phyloP scores from a whole-genome alignment of 805 yeast genomes.

The Lachancea mirantina region DNA sequence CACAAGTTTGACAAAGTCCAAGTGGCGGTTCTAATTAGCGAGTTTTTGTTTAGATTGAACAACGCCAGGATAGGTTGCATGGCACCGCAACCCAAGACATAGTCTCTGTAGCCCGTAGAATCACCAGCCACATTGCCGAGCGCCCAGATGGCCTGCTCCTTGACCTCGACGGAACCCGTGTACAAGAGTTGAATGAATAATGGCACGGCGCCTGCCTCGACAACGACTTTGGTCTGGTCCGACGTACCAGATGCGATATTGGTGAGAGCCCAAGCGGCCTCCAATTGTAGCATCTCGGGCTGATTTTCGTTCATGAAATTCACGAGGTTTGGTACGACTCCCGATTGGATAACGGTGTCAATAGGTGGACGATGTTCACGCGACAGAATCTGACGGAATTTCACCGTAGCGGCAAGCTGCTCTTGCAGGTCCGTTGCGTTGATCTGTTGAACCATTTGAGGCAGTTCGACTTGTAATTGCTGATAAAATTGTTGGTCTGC shows the following conservation, averaged over 20 bases:
- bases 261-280: conserved; percentile 99
- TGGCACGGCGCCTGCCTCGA: conserved; percentile 92
- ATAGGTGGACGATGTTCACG: conserved; percentile 96
- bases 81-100: conserved; percentile 76
- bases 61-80: conserved; percentile 80
- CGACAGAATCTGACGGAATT: conserved; percentile 87
- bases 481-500: conserved; percentile 38
- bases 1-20: conserved; percentile 97
- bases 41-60: conserved; percentile 73
- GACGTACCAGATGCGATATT: conserved; percentile 94
- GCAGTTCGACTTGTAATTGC: conserved; percentile 61
- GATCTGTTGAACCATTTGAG: conserved; percentile 77
- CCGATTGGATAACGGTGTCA: conserved; percentile 83
- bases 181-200: conserved; percentile 73
- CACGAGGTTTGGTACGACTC: conserved; percentile 89
- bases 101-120: conserved; percentile 83
- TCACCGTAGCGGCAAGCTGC: conserved; percentile 83
- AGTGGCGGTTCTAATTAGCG: conserved; percentile 92
- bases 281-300: conserved; percentile 84
- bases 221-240: conserved; percentile 83
- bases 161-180: conserved; percentile 81
- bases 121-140: conserved; percentile 99
- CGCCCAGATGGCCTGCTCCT: conserved; percentile 99
- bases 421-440: conserved; percentile 66
- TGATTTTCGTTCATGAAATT: conserved; percentile 71